Percentiles rank a stretch among this genome's conserved stretches.
phyloP scores from a whole-genome alignment of 441 rosid genomes.

The Theobroma grandiflorum region DNA sequence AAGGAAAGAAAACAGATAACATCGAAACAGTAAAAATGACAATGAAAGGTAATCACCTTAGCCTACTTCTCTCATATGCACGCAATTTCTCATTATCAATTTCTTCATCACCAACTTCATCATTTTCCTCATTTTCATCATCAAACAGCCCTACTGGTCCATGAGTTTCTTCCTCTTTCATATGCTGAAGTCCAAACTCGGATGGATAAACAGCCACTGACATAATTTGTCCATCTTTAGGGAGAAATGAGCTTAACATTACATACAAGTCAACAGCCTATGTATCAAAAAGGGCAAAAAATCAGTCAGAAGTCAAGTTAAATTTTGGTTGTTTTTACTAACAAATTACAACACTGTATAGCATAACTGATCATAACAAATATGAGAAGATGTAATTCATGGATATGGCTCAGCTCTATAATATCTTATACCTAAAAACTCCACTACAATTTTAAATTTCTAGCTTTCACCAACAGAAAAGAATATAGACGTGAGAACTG shows the following conservation, averaged over 20 bases:
- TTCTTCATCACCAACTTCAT: slow-evolving; percentile 40
- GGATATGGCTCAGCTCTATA: neutral
- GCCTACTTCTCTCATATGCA: slow-evolving; percentile 60
- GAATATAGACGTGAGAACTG: neutral
- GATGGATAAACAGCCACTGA: slow-evolving; percentile 88
- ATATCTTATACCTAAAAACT: neutral
- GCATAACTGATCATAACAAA: neutral
- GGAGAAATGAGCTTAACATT: slow-evolving; percentile 77
- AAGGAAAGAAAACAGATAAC: neutral
- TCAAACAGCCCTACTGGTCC: slow-evolving; percentile 93
- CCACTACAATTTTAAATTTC: neutral
- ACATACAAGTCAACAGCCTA: slow-evolving; percentile 91
- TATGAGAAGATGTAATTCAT: neutral
- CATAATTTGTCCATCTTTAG: slow-evolving; percentile 77
- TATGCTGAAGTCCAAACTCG: slow-evolving; percentile 85
- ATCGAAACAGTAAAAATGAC: neutral
- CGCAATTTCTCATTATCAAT: slow-evolving; percentile 54
- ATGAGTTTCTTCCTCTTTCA: slow-evolving; percentile 91
- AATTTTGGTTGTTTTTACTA: neutral
- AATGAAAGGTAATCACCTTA: slow-evolving; percentile 45
- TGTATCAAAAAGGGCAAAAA: slow-evolving; percentile 23
- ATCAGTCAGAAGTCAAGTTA: slow-evolving; percentile 7
- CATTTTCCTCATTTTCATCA: slow-evolving; percentile 39
- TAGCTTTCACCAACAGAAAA: neutral
- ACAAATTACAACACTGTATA: neutral